Conservation (phyloP, 441 rosid species). For the Pelargonium fulgidum region DNA sequence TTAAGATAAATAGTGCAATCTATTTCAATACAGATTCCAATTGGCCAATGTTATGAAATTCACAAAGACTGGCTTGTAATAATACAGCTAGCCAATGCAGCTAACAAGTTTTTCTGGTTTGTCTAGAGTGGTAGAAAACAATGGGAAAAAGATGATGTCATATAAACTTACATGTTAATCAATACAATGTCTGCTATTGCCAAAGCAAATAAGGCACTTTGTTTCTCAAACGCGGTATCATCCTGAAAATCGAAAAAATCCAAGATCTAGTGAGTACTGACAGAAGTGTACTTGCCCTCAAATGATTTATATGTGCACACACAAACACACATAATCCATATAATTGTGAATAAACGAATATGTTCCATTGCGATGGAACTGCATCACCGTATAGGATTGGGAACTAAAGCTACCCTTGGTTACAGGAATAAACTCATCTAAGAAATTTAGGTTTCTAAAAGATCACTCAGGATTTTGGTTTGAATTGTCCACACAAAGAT, state of each 20-base stretch:
- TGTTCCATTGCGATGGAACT: background rate
- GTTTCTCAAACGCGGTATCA: conserved; percentile 92
- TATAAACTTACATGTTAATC: conserved; percentile 73
- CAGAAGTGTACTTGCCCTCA: background rate
- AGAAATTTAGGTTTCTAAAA: background rate
- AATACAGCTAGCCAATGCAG: background rate
- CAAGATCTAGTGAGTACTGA: background rate
- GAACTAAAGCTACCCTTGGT: background rate
- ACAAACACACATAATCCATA: background rate
- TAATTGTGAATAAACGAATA: background rate
- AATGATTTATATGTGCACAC: background rate
- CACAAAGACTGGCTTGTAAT: conserved; percentile 6
- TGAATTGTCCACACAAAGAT: background rate
- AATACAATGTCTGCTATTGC: conserved; percentile 85
- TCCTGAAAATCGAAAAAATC: conserved; percentile 45
- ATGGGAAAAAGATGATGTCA: background rate
- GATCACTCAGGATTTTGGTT: background rate
- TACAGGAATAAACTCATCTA: background rate
- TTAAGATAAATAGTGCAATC: background rate
- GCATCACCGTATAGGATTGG: background rate
- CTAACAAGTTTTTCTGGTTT: background rate
- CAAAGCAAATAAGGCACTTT: conserved; percentile 78
- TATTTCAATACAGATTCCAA: conserved; percentile 6
- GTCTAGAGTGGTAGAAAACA: background rate
- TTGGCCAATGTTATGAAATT: background rate